A percentile compares a stretch with the other conserved stretches of the same genome.
phyloP scores from a whole-genome alignment of 2,329 filamentous ascomycete species.

The Aspergillus udagawae region DNA sequence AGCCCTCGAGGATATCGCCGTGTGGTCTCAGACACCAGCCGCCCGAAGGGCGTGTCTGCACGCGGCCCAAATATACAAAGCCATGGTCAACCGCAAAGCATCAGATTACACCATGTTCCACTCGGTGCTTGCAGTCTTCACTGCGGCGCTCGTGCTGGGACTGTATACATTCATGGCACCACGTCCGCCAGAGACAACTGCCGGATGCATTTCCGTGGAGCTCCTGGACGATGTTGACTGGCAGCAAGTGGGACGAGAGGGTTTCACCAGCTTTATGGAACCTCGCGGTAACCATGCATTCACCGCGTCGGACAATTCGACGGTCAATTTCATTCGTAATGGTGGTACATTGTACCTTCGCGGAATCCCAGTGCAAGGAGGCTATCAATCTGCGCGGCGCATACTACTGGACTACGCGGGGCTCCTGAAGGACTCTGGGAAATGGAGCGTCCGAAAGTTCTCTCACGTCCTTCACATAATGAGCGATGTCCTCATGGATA shows the following conservation, averaged over 20 bases:
- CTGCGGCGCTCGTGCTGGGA: slow-evolving; percentile 49
- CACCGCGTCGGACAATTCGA: slow-evolving; percentile 29
- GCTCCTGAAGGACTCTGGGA: slow-evolving; percentile 50
- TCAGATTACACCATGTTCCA: slow-evolving; percentile 52
- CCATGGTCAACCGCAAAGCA: slow-evolving; percentile 49
- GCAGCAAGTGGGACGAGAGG: slow-evolving; percentile 44
- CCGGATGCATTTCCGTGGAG: slow-evolving; percentile 34
- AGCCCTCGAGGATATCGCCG: slow-evolving; percentile 48
- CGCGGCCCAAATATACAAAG: slow-evolving; percentile 50
- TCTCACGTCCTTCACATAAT: slow-evolving; percentile 53
- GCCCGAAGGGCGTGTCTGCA: slow-evolving; percentile 50
- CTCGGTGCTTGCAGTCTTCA: slow-evolving; percentile 48
- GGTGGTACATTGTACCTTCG: slow-evolving; percentile 48
- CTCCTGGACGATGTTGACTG: slow-evolving; percentile 50
- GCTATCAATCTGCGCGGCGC: slow-evolving; percentile 49
- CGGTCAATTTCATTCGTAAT: slow-evolving; percentile 44
- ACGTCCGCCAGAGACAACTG: slow-evolving; percentile 18
- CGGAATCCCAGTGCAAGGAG: slow-evolving; percentile 46
- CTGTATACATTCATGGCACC: slow-evolving; percentile 50
- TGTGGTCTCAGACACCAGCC: slow-evolving; percentile 49
- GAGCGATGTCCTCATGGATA: slow-evolving; percentile 46
- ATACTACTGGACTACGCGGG: slow-evolving; percentile 51
- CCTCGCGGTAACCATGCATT: slow-evolving; percentile 25
- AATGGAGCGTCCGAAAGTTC: slow-evolving; percentile 50
- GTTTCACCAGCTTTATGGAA: slow-evolving; percentile 41